Base-by-base conservation (phyloP, 2,329 filamentous ascomycete species). In the Aspergillus quadricinctus region DNA sequence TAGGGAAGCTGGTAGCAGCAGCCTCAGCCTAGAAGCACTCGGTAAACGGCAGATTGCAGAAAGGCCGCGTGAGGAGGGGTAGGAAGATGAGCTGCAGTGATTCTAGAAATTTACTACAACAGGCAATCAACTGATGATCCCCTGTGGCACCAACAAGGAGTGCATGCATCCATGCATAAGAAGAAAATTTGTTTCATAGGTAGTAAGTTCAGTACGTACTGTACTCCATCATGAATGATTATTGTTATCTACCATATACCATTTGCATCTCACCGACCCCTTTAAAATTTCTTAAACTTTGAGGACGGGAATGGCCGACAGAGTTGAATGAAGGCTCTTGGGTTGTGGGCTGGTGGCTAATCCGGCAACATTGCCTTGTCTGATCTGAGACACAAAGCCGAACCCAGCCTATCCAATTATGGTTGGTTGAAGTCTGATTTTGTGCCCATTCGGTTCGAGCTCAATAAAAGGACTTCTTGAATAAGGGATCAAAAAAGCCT, bases 371-470 rank as follows among this genome's bases (percentile, higher is more conserved):
- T 31, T 45, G 50, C 21, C 19, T 46, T 5, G 49, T 35, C 50
- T 45, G 53, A 41, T 56, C 55, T 57, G 51, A 57, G 49, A 60
- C 53, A 54, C 41, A 52, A 37, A 52, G 37, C 23, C 41, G 53
- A 23, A 23, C 27, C 48, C 17, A 27, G 4, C 51, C 55, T 54
- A 54, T 57, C 25, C 41, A 21, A 9, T 41, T 37, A 48, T 46
- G 53, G 7, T 9, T 48, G n/a, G 25, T 31, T 49, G 11, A 52
- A 43, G 29, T 17, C 35, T n/a, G 21, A 8, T 40, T 40, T 45
- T 31, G 29, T 50, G 43, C 49, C 54, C 54, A 43, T 52, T 48
- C 41, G 25, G n/a, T 45, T 40, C 31, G 2, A 41, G 25, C 21
- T 31, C 27, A 50, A 48, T 17, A 37, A 43, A 43, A 21, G 19